A percentile compares a stretch with the other conserved stretches of the same genome.
These are phyloP conservation scores for Mortierella sp. DNA, from an alignment of 371 early-diverging fungal species.

Conservation along the genomic window DNA sequence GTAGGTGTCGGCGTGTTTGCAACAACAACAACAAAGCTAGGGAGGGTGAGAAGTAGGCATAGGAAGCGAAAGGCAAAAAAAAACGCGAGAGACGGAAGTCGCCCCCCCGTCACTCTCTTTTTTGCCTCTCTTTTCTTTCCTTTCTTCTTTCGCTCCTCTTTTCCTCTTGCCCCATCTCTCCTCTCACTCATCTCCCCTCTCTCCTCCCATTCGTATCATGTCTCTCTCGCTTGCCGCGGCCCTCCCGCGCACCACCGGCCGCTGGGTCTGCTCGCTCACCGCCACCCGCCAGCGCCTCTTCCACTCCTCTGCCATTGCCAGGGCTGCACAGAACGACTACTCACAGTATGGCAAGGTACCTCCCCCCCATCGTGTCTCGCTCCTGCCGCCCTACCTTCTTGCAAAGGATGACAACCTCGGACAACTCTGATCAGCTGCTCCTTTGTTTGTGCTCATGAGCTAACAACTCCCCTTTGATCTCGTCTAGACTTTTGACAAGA, in stretches of 20 bases:
- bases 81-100: no score
- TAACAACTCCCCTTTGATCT: not conserved
- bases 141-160: slow-evolving; percentile 7
- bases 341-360: slow-evolving; percentile 54
- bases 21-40: no score
- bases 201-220: slow-evolving; percentile 18
- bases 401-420: not conserved
- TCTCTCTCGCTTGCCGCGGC: slow-evolving; percentile 54
- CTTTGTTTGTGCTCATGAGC: not conserved
- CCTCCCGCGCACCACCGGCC: slow-evolving; percentile 48
- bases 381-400: not conserved
- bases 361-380: not conserved
- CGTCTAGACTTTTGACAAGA: slow-evolving; percentile 82
- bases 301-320: slow-evolving; percentile 30
- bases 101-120: no score
- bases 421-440: not conserved
- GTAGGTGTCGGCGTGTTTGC: no score
- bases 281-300: slow-evolving; percentile 54
- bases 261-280: slow-evolving; percentile 51
- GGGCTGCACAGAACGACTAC: slow-evolving; percentile 37
- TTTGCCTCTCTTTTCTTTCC: no score
- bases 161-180: slow-evolving; percentile 4
- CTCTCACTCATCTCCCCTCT: not conserved
- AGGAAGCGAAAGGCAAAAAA: no score
- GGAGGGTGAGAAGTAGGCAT: no score